These are phyloP conservation scores for Talaromyces islandicus DNA, from an alignment of 2,329 filamentous ascomycete species.

Conservation along the genomic window DNA sequence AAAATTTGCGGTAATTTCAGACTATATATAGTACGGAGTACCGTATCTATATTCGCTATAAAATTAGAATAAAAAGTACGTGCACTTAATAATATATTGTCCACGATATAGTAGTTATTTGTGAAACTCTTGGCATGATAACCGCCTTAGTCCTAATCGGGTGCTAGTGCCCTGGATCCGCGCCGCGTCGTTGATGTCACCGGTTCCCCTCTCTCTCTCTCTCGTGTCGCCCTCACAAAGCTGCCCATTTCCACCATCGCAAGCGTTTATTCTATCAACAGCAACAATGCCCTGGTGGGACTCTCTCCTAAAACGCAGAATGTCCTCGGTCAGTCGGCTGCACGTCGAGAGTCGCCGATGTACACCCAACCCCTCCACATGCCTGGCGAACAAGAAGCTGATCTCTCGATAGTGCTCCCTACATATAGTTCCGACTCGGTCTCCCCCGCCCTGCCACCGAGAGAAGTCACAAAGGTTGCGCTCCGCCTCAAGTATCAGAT, in stretches of 20 bases:
- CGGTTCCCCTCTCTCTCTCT: not conserved
- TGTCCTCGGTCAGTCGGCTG: slow-evolving; percentile 23
- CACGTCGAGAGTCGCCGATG: slow-evolving; percentile 35
- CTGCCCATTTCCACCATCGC: not conserved
- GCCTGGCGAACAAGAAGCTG: slow-evolving; percentile 6
- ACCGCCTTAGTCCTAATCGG: too few relatives aligned
- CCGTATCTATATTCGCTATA: too few relatives aligned
- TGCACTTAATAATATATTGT: too few relatives aligned
- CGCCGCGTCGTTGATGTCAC: not conserved
- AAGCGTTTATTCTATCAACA: not conserved
- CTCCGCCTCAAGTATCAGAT: slow-evolving; percentile 86
- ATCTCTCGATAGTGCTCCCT: slow-evolving; percentile 35
- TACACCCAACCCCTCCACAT: slow-evolving; percentile 24
- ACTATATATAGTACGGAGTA: too few relatives aligned
- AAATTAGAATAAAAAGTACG: too few relatives aligned
- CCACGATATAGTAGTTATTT: too few relatives aligned
- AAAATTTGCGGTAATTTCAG: too few relatives aligned
- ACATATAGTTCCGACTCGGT: slow-evolving; percentile 31
- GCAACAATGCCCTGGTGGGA: slow-evolving; percentile 34
- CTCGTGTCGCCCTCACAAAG: not conserved
- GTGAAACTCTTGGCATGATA: too few relatives aligned
- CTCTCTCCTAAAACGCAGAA: slow-evolving; percentile 26
- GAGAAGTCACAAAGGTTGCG: slow-evolving; percentile 82
- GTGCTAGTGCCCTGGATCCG: not conserved
- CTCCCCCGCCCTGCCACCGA: slow-evolving; percentile 63